A percentile compares a stretch with the other conserved stretches of the same genome.
phyloP scores from a whole-genome alignment of 139 green algal genomes.

The Edaphochlamys debaryana region DNA sequence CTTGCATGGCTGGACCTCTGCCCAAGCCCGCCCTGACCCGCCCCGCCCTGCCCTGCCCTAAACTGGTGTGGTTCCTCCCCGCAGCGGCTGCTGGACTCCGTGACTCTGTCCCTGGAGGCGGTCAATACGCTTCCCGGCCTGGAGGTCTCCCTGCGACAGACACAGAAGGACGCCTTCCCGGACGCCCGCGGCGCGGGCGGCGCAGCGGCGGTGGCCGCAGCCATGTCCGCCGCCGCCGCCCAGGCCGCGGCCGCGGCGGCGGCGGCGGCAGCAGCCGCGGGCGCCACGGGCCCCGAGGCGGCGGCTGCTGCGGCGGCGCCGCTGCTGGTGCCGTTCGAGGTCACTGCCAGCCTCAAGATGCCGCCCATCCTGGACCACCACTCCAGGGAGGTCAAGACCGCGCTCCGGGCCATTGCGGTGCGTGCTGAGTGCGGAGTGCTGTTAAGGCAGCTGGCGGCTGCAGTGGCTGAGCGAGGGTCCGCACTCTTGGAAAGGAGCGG shows the following conservation, averaged over 20 bases:
- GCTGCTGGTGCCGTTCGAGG: conserved; percentile 41
- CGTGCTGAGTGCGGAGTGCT: too few relatives aligned
- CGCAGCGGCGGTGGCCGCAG: not conserved
- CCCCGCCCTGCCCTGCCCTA: too few relatives aligned
- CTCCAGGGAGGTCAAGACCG: conserved; percentile 5
- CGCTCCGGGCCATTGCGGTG: conserved; percentile 22
- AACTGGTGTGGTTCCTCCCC: too few relatives aligned
- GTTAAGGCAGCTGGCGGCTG: too few relatives aligned
- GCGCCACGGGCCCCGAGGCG: not conserved
- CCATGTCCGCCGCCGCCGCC: conserved; percentile 17
- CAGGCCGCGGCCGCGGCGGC: not conserved
- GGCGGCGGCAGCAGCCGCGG: not conserved
- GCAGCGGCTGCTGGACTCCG: conserved; percentile 31
- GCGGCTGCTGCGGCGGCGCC: not conserved
- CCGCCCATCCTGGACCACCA: conserved; percentile 18
- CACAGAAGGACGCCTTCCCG: conserved; percentile 2
- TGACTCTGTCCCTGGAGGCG: conserved; percentile 5
- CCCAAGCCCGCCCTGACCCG: too few relatives aligned
- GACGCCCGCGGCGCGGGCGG: not conserved
- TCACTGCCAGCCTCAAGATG: conserved; percentile 42
- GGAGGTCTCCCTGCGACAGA: conserved; percentile 26
- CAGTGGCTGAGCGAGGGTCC: too few relatives aligned
- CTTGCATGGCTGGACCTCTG: too few relatives aligned
- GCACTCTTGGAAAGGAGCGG: too few relatives aligned
- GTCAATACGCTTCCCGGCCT: conserved; percentile 46